Percentiles rank a stretch among this genome's conserved stretches.
Conservation (phyloP, 129 eudicot species). For the Escallonia herrerae region DNA sequence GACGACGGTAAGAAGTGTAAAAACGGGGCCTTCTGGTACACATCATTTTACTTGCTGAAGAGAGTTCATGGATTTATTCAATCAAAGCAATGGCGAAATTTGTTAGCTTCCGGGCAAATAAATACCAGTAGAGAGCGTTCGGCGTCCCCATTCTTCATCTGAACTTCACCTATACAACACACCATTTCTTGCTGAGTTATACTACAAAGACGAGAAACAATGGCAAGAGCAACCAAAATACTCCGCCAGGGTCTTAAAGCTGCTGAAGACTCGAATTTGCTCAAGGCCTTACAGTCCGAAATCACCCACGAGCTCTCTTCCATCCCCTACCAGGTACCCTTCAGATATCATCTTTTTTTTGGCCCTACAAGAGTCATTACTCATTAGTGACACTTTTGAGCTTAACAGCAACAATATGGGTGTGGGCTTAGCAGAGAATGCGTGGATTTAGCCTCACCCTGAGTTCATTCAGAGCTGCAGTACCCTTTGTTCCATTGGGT, state of each 20-base stretch:
- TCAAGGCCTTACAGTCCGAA: conserved; percentile 61
- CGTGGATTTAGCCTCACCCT: neutral
- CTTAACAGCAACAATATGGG: neutral
- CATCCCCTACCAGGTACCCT: conserved; percentile 44
- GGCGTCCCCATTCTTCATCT: no score
- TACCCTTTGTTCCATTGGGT: neutral
- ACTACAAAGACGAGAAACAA: neutral
- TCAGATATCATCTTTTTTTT: neutral
- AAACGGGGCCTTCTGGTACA: no score
- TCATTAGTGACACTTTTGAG: neutral
- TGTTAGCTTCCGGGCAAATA: no score
- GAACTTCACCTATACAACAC: no score
- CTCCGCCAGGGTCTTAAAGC: conserved; percentile 33
- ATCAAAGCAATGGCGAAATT: no score
- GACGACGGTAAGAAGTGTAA: no score
- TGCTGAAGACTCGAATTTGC: conserved; percentile 36
- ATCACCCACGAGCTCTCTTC: conserved; percentile 53
- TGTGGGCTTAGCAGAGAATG: neutral
- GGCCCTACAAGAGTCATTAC: neutral
- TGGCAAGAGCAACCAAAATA: conserved; percentile 20
- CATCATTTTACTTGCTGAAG: no score
- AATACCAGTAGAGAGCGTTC: no score
- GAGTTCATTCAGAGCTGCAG: neutral
- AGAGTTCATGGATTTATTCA: no score
- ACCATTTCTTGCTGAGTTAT: no score